Evolutionary conservation across 2,329 filamentous ascomycete genomes (phyloP).

Genomic region (Fusarium stilboides): DNA sequence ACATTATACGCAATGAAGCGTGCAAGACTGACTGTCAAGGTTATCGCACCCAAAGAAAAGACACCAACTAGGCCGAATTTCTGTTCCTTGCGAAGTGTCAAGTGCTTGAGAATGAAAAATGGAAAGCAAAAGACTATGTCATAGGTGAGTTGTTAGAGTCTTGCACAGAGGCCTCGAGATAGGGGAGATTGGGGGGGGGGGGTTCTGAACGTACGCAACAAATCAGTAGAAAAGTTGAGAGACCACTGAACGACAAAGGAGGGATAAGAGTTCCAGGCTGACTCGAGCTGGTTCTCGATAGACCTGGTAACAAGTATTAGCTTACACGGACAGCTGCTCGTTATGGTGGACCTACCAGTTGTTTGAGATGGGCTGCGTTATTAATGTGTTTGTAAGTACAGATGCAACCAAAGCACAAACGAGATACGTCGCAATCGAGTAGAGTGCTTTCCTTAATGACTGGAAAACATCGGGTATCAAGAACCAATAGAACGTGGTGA

Average conservation of each 20-base stretch:
- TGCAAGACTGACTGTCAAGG: neutral
- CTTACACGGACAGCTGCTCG: neutral
- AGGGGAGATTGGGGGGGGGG: too few relatives aligned
- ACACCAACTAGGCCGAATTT: constrained; percentile 10
- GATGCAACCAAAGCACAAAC: neutral
- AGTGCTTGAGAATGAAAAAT: constrained; percentile 10
- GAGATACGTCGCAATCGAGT: neutral
- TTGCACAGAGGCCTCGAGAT: neutral
- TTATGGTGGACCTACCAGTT: constrained; percentile 10
- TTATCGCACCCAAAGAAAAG: constrained; percentile 28
- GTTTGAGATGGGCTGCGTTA: constrained; percentile 1
- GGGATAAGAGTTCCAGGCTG: constrained; percentile 8
- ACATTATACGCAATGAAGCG: constrained; percentile 9
- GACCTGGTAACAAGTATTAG: neutral
- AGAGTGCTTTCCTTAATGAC: neutral
- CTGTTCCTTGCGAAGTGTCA: constrained; percentile 14
- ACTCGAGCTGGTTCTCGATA: constrained; percentile 17
- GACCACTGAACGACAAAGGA: constrained; percentile 20
- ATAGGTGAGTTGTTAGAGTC: neutral
- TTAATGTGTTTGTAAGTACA: neutral
- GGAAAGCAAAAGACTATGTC: constrained; percentile 15
- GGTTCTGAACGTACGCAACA: neutral
- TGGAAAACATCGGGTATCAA: constrained; percentile 16
- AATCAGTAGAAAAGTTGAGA: constrained; percentile 22
- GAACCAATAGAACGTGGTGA: constrained; percentile 23